These are phyloP conservation scores for Serendipita sp. DNA, from an alignment of 768 basidiomycete genomes.

Conservation along the genomic window DNA sequence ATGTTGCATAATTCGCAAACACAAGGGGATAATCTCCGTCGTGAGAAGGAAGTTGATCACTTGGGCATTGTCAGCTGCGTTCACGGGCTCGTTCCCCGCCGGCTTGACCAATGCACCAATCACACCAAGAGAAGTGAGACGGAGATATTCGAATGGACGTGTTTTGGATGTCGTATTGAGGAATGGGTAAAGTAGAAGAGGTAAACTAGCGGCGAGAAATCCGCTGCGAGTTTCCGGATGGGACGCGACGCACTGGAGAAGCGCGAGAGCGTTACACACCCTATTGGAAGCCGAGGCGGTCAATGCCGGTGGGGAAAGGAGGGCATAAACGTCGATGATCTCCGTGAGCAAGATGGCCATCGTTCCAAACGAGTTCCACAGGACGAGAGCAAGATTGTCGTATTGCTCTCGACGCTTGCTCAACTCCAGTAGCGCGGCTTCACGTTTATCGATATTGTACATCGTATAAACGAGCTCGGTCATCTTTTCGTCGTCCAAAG, in stretches of 20 bases:
- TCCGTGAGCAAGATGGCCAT: conserved; percentile 93
- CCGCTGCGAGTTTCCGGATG: conserved; percentile 91
- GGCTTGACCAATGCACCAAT: conserved; percentile 93
- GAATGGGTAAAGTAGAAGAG: conserved; percentile 89
- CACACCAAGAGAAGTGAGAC: conserved; percentile 97
- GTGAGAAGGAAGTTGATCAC: conserved; percentile 98
- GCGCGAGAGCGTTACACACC: conserved; percentile 94
- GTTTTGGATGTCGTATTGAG: conserved; percentile 98
- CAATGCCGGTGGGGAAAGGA: conserved; percentile 86
- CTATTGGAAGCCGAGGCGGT: conserved; percentile 97
- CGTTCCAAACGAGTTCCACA: conserved; percentile 98
- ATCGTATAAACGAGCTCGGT: conserved; percentile 22
- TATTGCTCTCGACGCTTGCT: conserved; percentile 99
- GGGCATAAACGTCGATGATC: conserved; percentile 94
- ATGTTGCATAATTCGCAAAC: conserved; percentile 98
- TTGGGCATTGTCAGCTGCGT: conserved; percentile 63
- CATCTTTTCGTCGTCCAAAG: not conserved
- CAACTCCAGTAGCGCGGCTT: conserved; percentile 80
- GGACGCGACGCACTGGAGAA: conserved; percentile 95
- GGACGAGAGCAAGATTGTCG: conserved; percentile 89
- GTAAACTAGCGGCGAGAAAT: conserved; percentile 90
- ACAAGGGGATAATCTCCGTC: conserved; percentile 98
- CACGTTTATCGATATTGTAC: conserved; percentile 38
- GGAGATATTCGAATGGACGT: conserved; percentile 96
- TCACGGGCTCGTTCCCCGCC: not conserved